Percentiles rank a stretch among this genome's conserved stretches.
Evolutionary conservation across 1,284 basidiomycete species (phyloP).

Genomic region (Boletus semigastroideus): DNA sequence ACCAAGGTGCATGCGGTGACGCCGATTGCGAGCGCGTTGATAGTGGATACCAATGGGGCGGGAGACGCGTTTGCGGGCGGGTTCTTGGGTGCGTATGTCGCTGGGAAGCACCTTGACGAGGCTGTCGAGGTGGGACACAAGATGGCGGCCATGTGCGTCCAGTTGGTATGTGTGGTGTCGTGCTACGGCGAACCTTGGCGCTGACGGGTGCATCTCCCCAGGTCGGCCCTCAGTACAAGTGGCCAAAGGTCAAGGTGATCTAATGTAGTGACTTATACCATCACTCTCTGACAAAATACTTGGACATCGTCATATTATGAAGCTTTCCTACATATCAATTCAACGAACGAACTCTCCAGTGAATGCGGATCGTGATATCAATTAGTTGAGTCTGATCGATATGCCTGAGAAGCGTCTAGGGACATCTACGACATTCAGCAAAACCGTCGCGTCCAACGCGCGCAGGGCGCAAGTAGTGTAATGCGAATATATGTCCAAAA

Average conservation of each 20-base stretch:
- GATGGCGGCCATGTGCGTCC: conserved; percentile 87
- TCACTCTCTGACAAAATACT: conserved; percentile 42
- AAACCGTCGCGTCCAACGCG: conserved; percentile 14
- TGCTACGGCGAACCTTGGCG: not conserved
- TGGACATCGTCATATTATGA: conserved; percentile 12
- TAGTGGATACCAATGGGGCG: conserved; percentile 98
- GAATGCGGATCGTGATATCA: conserved; percentile 24
- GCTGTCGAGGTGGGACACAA: conserved; percentile 87
- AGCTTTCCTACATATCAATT: no score
- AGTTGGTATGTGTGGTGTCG: conserved; percentile 56
- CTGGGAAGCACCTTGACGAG: conserved; percentile 80
- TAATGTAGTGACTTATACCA: conserved; percentile 31
- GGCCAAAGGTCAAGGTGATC: conserved; percentile 73
- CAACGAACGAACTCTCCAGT: not conserved
- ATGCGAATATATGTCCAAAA: conserved; percentile 13
- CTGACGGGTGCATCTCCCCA: conserved; percentile 25
- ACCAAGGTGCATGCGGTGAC: conserved; percentile 63
- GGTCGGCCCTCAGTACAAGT: conserved; percentile 78
- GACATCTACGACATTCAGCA: conserved; percentile 19
- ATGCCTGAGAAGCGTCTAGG: conserved; percentile 11
- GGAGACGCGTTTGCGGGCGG: conserved; percentile 98
- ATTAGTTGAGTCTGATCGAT: conserved; percentile 10
- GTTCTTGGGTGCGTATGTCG: conserved; percentile 84
- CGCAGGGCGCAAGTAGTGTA: conserved; percentile 27
- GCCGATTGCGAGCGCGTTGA: conserved; percentile 64